Conservation (phyloP, 169 alveolate species). For the Pseudocohnilembus persalinus region DNA sequence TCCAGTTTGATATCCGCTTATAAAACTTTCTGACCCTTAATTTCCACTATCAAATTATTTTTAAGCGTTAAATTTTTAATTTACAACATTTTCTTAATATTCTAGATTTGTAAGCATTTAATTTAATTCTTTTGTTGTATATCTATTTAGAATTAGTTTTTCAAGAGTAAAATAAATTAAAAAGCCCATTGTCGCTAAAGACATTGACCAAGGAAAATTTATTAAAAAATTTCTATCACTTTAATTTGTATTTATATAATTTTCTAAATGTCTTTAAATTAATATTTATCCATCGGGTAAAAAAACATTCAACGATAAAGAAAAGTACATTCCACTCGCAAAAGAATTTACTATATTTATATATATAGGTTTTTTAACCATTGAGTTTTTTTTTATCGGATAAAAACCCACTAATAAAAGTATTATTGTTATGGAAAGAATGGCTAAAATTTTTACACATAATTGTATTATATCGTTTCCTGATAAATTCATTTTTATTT, state of each 20-base stretch:
- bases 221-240: neutral
- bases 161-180: neutral
- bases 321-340: neutral
- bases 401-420: neutral
- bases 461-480: neutral
- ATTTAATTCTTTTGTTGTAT: neutral
- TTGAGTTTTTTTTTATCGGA: neutral
- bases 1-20: too few species aligned
- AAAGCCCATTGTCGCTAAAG: neutral
- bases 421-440: neutral
- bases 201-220: neutral
- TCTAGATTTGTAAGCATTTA: too few species aligned
- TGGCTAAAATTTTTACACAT: neutral
- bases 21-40: too few species aligned
- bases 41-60: too few species aligned
- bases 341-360: neutral
- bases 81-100: too few species aligned
- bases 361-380: neutral
- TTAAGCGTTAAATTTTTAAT: too few species aligned
- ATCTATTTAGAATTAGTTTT: neutral
- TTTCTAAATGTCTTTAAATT: too few species aligned
- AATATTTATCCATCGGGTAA: neutral
- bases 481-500: neutral
- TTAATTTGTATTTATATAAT: too few species aligned
- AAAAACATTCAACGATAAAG: neutral